These are phyloP conservation scores for Emergomyces africanus DNA, from an alignment of 2,329 filamentous ascomycete species.

Conservation along the genomic window DNA sequence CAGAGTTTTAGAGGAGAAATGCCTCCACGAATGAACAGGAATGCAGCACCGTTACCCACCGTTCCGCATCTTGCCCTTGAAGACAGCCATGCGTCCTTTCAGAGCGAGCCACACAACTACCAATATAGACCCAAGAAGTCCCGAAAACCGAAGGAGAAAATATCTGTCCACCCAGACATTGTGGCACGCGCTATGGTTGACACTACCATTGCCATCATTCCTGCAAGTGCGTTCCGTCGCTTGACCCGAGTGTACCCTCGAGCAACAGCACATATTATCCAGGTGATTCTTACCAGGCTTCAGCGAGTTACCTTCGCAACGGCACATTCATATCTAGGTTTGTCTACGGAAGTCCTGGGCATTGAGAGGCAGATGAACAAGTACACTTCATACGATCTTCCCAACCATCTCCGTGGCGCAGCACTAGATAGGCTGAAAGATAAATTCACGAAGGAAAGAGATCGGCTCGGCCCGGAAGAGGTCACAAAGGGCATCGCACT, in stretches of 20 bases:
- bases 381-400: constrained; percentile 81
- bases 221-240: constrained; percentile 85
- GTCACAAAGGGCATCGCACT: constrained; percentile 86
- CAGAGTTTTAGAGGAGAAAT: constrained; percentile 6
- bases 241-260: constrained; percentile 91
- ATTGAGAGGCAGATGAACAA: constrained; percentile 91
- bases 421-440: constrained; percentile 77
- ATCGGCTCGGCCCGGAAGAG: constrained; percentile 69
- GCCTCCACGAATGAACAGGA: constrained; percentile 12
- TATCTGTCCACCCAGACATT: constrained; percentile 89
- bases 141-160: constrained; percentile 31
- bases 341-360: constrained; percentile 81
- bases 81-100: constrained; percentile 13
- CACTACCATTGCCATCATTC: constrained; percentile 96
- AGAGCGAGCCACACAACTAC: constrained; percentile 18
- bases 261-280: constrained; percentile 92
- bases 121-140: constrained; percentile 19
- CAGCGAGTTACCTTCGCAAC: constrained; percentile 91
- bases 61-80: constrained; percentile 63
- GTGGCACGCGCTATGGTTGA: constrained; percentile 93
- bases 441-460: constrained; percentile 76
- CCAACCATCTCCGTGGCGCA: constrained; percentile 75
- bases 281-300: constrained; percentile 88
- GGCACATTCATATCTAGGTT: constrained; percentile 82
- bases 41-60: constrained; percentile 36